Base-by-base conservation (phyloP, 2,329 filamentous ascomycete genomes). In the Aspergillus tubingensis region DNA sequence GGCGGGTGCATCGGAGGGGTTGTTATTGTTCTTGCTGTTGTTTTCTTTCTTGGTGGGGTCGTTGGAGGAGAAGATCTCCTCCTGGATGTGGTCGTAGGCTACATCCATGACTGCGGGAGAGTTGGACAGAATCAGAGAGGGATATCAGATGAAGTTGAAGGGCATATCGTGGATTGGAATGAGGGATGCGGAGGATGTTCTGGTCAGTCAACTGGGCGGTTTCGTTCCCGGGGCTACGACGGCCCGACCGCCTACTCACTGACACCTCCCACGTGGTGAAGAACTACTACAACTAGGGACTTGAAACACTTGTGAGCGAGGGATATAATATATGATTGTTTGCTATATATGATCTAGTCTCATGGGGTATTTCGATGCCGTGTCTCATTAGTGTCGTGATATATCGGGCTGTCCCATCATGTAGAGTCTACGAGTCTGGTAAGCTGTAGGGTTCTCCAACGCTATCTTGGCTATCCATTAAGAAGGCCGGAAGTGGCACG, bases 81-180 rank as follows among this genome's bases (percentile, higher is more conserved):
- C 92, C 74, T 92, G 88, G 71, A 98, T 96, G 77, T 96, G 92
- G 74, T 99, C 95, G 84, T 98, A 99, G 48, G 93, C 93, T 72
- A 96, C 84, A 85, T 99, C 95, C 95, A 99, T 98, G 58, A 58
- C 54, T 54, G 57, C 62, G 50, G 54, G 64, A 63, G 64, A 64
- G 25, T 27, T 62, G 65, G 54, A 63, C 59, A 27, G 43, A 41
- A 30, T 47, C 54, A 38, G 58, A n/a, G 52, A 30, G 10, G 25
- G 27, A 7, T 50, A 50, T 50, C 23, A 43, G 38, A 48, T 54
- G 38, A 43, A 43, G 57, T 39, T 39, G 44, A 25, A 44, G 52
- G 47, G 38, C 30, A 39, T 36, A 15, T 38, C 54, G 17, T 44
- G 36, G 39, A 36, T 15, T 36, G 32, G 32, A 36, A 36, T 21